phyloP scores from a whole-genome alignment of 2,329 filamentous ascomycete genomes.

The Fusarium torulosum region DNA sequence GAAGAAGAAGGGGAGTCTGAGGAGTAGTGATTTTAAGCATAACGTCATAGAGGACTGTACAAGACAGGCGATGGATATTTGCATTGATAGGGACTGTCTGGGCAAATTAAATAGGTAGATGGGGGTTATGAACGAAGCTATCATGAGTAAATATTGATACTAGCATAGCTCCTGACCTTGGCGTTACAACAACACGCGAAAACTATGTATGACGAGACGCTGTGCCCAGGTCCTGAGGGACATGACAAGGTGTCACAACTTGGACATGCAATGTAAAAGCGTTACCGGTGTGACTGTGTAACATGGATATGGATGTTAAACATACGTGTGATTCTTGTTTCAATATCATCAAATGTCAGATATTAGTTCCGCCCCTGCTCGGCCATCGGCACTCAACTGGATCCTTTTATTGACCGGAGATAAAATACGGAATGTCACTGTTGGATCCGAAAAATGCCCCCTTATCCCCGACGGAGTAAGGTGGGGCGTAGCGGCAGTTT shows the following conservation, averaged over 20 bases:
- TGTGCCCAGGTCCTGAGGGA: constrained; percentile 1
- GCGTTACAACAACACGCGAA: not conserved
- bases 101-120: constrained; percentile 15
- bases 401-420: constrained; percentile 8
- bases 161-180: too few species aligned
- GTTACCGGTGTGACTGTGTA: constrained; percentile 11
- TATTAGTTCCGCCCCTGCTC: not conserved
- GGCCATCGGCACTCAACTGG: constrained; percentile 15
- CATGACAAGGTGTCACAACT: constrained; percentile 18
- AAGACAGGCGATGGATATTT: constrained; percentile 1
- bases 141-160: constrained; percentile 13
- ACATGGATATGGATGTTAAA: constrained; percentile 1
- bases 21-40: constrained; percentile 21
- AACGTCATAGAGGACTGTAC: constrained; percentile 8
- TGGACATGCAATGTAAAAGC: constrained; percentile 17
- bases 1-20: constrained; percentile 11
- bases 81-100: constrained; percentile 13
- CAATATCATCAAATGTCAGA: not conserved
- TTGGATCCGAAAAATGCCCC: constrained; percentile 24
- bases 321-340: not conserved
- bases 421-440: constrained; percentile 19
- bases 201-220: constrained; percentile 12
- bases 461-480: not conserved
- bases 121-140: constrained; percentile 26
- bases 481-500: not conserved